Evolutionary conservation across 2,329 filamentous ascomycete genomes (phyloP), one percentile per base, ranked within the genome.

Genomic region (Apiospora phragmitis): DNA sequence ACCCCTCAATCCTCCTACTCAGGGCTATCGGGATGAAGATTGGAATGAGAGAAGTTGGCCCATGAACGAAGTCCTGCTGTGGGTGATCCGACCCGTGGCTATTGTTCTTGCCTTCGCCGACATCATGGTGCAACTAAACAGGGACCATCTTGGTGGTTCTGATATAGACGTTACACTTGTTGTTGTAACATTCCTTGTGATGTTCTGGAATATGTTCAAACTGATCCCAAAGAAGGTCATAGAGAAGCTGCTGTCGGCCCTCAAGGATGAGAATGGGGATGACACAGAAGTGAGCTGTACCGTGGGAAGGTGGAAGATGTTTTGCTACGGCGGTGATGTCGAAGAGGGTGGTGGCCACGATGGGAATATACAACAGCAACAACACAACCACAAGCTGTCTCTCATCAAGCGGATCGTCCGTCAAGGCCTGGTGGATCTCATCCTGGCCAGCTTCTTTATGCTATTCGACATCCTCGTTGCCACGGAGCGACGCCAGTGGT

Each of bases 261-360:
- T 14, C 68, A 47, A 32, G n/a, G 21, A n/a, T 8, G 38, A 21
- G 1, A 26, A 49, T 6, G 45, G 21, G 24, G 32, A 18, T 9
- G 24, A 65, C 5, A 62, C 62, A 14, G 51, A 51, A 49, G 45
- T 71, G 18, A 69, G 67, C 42, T 41, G 51, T 16, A 62, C 42
- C 18, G 14, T 71, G 18, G 70, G 70, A 12, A 26, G 29, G n/a
- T 55, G 49, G 68, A 71, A 69, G 26, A 5, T 67, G 14, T 68
- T 70, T n/a, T 41, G 67, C 47, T 43, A 38, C 47, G 18, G 29
- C 16, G 70, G 70, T 29, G 45, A 35, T 5, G n/a, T 16, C 62
- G 62, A 66, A 21, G 62, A 66, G 35, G 9, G 7, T 21, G 62
- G 35, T n/a, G 35, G 16, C 11, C 12, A 66, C 11, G 5, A 66